These are phyloP conservation scores for Coprinellus aureogranulatus DNA, from an alignment of 768 basidiomycete genomes.

Conservation along the genomic window DNA sequence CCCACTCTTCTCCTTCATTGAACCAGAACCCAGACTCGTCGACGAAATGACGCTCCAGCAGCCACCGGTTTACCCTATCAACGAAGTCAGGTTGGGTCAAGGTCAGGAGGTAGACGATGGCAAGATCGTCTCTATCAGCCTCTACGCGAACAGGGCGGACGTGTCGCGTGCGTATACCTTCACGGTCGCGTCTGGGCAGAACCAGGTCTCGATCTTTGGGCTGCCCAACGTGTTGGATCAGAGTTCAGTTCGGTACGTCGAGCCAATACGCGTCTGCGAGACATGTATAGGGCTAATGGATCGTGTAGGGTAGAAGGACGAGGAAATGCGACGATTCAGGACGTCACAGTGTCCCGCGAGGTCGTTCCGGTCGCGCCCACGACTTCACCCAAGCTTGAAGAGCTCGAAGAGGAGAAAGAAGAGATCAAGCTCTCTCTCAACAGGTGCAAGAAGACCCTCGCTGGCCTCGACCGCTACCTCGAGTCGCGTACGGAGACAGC, in stretches of 20 bases:
- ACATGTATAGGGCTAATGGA: neutral
- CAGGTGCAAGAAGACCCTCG: conserved; percentile 26
- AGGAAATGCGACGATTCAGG: conserved; percentile 44
- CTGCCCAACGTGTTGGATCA: conserved; percentile 35
- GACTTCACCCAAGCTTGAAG: conserved; percentile 26
- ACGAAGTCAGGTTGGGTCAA: neutral
- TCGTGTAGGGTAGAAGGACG: conserved; percentile 41
- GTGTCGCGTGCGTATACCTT: conserved; percentile 34
- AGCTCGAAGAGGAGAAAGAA: conserved; percentile 24
- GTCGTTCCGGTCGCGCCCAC: conserved; percentile 10
- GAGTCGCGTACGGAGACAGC: conserved; percentile 21
- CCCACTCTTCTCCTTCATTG: neutral
- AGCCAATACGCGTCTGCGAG: neutral
- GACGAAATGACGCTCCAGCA: neutral
- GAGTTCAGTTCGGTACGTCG: conserved; percentile 36
- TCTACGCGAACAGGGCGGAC: conserved; percentile 38
- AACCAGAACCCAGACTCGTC: neutral
- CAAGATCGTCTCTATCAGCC: conserved; percentile 30
- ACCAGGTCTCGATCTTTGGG: conserved; percentile 35
- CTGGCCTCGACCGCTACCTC: conserved; percentile 34
- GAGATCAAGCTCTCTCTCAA: conserved; percentile 26
- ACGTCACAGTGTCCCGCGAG: conserved; percentile 34
- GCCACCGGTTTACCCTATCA: neutral
- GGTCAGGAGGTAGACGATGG: conserved; percentile 11
- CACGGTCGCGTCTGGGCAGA: conserved; percentile 35